phyloP scores from a whole-genome alignment of 805 yeast species.

The Yarrowia porcina region DNA sequence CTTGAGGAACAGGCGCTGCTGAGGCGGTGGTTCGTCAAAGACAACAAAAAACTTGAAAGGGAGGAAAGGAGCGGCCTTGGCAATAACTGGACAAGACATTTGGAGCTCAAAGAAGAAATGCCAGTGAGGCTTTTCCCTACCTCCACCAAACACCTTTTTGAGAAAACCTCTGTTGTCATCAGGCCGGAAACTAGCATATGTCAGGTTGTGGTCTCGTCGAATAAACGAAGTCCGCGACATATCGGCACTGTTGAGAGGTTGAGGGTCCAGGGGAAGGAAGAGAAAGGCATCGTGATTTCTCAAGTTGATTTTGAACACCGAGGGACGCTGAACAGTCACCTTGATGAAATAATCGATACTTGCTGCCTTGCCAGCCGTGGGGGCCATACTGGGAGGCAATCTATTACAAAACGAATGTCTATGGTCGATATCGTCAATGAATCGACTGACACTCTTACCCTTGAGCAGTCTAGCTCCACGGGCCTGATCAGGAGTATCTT shows the following conservation, averaged over 20 bases:
- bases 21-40: constrained; percentile 28
- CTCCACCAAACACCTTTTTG: too few relatives aligned
- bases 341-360: constrained; percentile 53
- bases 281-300: constrained; percentile 50
- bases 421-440: constrained; percentile 8
- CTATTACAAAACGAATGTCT: constrained; percentile 15
- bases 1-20: constrained; percentile 41
- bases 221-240: constrained; percentile 43
- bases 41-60: constrained; percentile 32
- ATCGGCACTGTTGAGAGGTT: constrained; percentile 27
- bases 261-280: constrained; percentile 47
- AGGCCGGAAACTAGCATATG: too few relatives aligned
- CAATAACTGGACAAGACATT: constrained; percentile 21
- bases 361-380: constrained; percentile 33
- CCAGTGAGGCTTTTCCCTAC: constrained; percentile 24
- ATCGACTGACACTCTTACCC: constrained; percentile 20
- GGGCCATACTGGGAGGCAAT: constrained; percentile 38
- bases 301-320: constrained; percentile 48
- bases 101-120: constrained; percentile 27
- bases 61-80: constrained; percentile 26
- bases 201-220: constrained; percentile 37
- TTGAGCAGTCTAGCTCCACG: constrained; percentile 15
- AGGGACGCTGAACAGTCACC: constrained; percentile 55
- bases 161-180: too few relatives aligned
- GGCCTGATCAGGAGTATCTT: constrained; percentile 28